These are phyloP conservation scores for Dunaliella primolecta DNA, from an alignment of 139 green algal genomes.

Conservation along the genomic window DNA sequence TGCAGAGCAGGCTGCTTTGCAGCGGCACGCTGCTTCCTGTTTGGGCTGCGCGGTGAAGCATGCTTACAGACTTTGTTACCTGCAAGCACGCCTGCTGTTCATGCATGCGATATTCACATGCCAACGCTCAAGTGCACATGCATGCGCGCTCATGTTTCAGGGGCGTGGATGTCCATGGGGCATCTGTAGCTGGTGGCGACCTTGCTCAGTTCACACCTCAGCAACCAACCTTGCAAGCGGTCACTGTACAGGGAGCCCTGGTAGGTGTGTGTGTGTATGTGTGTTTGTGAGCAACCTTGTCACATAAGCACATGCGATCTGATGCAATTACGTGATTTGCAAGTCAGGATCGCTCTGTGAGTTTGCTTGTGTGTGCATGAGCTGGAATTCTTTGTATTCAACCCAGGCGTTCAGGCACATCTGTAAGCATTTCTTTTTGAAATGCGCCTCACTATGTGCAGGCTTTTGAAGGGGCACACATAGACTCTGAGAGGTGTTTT, in stretches of 20 bases:
- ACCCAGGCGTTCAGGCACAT: no score
- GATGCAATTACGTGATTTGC: background rate
- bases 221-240: slow-evolving; percentile 31
- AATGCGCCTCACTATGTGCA: no score
- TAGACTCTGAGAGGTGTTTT: background rate
- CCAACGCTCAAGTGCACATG: background rate
- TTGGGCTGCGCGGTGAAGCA: no score
- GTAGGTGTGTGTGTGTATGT: background rate
- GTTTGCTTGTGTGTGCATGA: background rate
- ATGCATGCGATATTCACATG: no score
- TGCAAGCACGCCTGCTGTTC: no score
- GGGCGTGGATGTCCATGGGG: slow-evolving; percentile 44
- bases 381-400: background rate
- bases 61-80: no score
- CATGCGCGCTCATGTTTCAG: background rate
- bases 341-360: background rate
- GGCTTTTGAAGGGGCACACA: background rate
- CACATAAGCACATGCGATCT: background rate
- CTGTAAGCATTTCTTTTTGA: no score
- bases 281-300: background rate
- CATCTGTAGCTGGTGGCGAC: slow-evolving; percentile 27
- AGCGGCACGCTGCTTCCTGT: no score
- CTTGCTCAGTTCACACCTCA: slow-evolving; percentile 19
- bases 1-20: no score
- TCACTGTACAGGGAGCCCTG: slow-evolving; percentile 38